phyloP scores from a whole-genome alignment of 441 rosid species.

The Aquilaria agallochum region DNA sequence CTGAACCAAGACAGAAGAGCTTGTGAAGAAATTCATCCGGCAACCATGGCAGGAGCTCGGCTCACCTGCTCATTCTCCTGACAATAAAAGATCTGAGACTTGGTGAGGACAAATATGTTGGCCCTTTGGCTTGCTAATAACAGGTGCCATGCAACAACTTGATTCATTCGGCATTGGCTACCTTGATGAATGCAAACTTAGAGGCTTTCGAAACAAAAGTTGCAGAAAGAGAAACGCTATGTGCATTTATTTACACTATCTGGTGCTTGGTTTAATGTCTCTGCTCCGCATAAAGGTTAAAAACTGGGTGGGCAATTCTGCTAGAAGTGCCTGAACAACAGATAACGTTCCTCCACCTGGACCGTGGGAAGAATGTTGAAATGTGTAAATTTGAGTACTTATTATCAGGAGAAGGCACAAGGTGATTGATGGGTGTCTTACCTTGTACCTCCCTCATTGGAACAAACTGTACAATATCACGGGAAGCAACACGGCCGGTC shows the following conservation, averaged over 20 bases:
- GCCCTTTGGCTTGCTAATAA: no score
- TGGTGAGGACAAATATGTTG: no score
- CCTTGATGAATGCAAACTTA: no score
- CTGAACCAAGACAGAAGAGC: no score
- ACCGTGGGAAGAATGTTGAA: slow-evolving; percentile 6
- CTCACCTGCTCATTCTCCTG: no score
- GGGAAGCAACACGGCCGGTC: slow-evolving; percentile 76
- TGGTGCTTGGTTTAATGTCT: slow-evolving; percentile 45
- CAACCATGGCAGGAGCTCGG: no score
- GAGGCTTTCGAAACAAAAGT: neutral
- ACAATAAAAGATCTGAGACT: no score
- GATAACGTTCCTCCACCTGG: slow-evolving; percentile 79
- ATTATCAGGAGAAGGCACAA: neutral
- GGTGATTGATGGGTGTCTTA: slow-evolving; percentile 25
- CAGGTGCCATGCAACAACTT: no score
- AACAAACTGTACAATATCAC: slow-evolving; percentile 90
- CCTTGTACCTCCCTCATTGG: slow-evolving; percentile 74
- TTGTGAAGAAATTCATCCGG: no score
- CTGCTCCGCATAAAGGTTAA: slow-evolving; percentile 70
- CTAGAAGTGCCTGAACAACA: slow-evolving; percentile 75
- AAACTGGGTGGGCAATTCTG: slow-evolving; percentile 83
- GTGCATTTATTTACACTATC: slow-evolving; percentile 29
- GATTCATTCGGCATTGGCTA: no score
- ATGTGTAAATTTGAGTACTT: neutral
- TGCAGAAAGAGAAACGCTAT: slow-evolving; percentile 12